Evolutionary conservation across 2,329 filamentous ascomycete genomes (phyloP).

Genomic region (Hortaea werneckii): DNA sequence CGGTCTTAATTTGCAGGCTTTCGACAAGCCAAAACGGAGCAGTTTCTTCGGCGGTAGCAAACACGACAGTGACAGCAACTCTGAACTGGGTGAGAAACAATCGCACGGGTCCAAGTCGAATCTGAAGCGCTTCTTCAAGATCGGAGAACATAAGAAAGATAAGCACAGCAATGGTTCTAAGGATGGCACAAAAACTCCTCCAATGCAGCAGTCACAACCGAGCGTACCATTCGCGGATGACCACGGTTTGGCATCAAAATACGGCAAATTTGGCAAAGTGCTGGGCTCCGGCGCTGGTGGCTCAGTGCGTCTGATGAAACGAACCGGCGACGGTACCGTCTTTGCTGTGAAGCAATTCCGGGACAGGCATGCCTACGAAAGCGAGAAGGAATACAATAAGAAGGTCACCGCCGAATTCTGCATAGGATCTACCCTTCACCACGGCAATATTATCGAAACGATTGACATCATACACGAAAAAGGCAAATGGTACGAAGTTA

Average conservation of each 20-base stretch:
- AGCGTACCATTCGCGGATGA: conserved; percentile 84
- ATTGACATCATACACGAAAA: conserved; percentile 94
- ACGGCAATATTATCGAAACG: conserved; percentile 97
- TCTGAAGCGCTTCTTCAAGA: conserved; percentile 91
- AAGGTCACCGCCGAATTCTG: conserved; percentile 98
- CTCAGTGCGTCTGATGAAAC: conserved; percentile 87
- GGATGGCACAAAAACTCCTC: conserved; percentile 18
- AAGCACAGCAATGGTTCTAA: conserved; percentile 31
- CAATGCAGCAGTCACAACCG: conserved; percentile 20
- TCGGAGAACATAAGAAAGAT: conserved; percentile 53
- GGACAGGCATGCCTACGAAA: conserved; percentile 83
- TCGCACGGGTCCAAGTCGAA: conserved; percentile 64
- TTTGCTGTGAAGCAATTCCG: conserved; percentile 98
- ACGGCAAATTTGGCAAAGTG: conserved; percentile 90
- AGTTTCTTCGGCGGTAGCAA: conserved; percentile 48
- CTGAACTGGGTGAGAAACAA: conserved; percentile 29
- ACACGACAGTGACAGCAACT: conserved; percentile 35
- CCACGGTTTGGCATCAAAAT: conserved; percentile 80
- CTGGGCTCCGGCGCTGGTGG: conserved; percentile 89
- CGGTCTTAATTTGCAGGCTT: conserved; percentile 3
- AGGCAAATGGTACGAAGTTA: conserved; percentile 92
- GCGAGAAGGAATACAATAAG: conserved; percentile 91
- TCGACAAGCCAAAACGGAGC: conserved; percentile 39
- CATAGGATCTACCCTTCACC: conserved; percentile 90
- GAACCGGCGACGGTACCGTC: conserved; percentile 80